Evolutionary conservation across 2,329 filamentous ascomycete species (phyloP).

Genomic region (Neofusicoccum kwambonambiense): DNA sequence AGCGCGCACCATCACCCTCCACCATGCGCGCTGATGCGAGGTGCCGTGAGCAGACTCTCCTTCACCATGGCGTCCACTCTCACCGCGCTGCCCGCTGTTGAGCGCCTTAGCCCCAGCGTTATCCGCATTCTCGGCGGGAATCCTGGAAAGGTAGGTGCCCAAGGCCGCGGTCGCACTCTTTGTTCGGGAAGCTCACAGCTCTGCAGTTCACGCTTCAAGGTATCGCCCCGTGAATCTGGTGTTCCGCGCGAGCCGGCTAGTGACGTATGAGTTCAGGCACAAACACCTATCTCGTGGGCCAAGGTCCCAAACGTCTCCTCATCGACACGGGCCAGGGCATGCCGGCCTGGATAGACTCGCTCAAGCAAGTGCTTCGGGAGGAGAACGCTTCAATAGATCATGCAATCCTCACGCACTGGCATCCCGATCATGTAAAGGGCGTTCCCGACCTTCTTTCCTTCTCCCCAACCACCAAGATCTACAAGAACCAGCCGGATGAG

Average conservation of each 20-base stretch:
- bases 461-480: constrained; percentile 62
- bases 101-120: constrained; percentile 73
- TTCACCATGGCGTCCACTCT: constrained; percentile 9
- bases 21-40: neutral
- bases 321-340: constrained; percentile 88
- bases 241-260: neutral
- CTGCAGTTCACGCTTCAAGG: constrained; percentile 63
- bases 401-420: constrained; percentile 87
- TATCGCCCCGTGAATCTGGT: constrained; percentile 23
- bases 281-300: constrained; percentile 91
- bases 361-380: constrained; percentile 63
- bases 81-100: constrained; percentile 62
- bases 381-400: constrained; percentile 69
- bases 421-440: constrained; percentile 80
- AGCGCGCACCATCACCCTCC: neutral
- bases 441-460: constrained; percentile 65
- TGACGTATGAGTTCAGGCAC: constrained; percentile 56
- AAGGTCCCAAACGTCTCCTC: constrained; percentile 69
- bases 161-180: constrained; percentile 26
- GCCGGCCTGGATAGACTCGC: constrained; percentile 66
- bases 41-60: neutral
- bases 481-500: constrained; percentile 57
- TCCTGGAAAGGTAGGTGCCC: constrained; percentile 69
- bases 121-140: constrained; percentile 88
- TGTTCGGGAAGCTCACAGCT: neutral